phyloP scores from a whole-genome alignment of 352 stramenopile genomes.

The Pythium dissimile region DNA sequence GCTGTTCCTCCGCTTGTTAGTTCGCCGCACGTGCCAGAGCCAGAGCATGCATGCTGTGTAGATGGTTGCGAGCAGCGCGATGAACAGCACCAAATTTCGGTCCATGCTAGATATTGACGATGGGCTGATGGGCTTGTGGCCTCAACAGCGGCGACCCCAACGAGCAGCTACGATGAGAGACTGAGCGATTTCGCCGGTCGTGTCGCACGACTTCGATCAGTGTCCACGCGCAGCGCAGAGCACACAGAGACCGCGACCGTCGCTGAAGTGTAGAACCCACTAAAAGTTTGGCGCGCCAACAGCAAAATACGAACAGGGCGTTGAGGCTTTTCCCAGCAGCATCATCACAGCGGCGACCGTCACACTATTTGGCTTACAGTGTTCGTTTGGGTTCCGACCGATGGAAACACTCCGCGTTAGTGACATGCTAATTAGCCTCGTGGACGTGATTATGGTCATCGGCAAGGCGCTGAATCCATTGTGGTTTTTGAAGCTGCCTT shows the following conservation, averaged over 20 bases:
- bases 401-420: neutral
- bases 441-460: neutral
- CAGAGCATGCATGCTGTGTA: slow-evolving; percentile 30
- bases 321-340: neutral
- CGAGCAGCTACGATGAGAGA: neutral
- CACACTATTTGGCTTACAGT: neutral
- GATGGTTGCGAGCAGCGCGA: slow-evolving; percentile 31
- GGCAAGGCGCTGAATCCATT: no score
- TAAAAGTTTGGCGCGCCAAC: no score
- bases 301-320: no score
- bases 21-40: slow-evolving; percentile 28
- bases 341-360: neutral
- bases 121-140: neutral
- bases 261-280: no score
- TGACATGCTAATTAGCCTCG: slow-evolving; percentile 1
- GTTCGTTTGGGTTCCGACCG: neutral
- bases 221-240: neutral
- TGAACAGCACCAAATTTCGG: slow-evolving; percentile 30
- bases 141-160: neutral
- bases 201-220: neutral
- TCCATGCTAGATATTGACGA: no score
- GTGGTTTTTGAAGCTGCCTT: no score
- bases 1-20: slow-evolving; percentile 4
- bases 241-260: neutral
- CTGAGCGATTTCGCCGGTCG: neutral